Evolutionary conservation across 768 basidiomycete genomes (phyloP).

Genomic region (Termitomyces sp.): DNA sequence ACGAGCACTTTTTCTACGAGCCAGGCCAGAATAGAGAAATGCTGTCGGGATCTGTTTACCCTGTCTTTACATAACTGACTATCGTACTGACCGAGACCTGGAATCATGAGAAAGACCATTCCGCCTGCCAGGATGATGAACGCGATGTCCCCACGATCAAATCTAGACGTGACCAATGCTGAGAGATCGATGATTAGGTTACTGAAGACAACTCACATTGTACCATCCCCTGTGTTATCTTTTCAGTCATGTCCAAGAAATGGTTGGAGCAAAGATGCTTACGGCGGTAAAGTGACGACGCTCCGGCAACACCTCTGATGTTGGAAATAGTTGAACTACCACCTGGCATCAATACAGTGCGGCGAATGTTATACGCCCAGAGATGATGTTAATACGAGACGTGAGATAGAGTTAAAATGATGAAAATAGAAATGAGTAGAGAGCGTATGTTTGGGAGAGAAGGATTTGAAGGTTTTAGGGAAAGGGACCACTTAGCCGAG

Average conservation of each 20-base stretch:
- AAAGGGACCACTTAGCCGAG: constrained; percentile 8
- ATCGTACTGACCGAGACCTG: constrained; percentile 50
- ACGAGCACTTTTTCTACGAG: constrained; percentile 62
- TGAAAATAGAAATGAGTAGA: neutral
- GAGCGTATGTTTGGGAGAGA: neutral
- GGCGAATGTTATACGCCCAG: neutral
- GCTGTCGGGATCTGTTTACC: constrained; percentile 30
- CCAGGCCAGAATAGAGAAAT: constrained; percentile 70
- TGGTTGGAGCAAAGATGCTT: neutral
- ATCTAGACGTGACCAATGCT: constrained; percentile 30
- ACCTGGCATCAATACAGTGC: constrained; percentile 5
- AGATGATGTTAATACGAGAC: neutral
- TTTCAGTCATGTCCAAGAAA: neutral
- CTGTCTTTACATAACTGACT: neutral
- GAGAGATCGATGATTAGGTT: neutral
- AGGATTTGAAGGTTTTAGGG: constrained; percentile 3
- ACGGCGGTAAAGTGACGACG: constrained; percentile 9
- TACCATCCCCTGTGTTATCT: constrained; percentile 11
- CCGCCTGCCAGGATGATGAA: constrained; percentile 67
- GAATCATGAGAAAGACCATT: constrained; percentile 76
- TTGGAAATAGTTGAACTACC: constrained; percentile 2
- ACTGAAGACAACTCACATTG: constrained; percentile 8
- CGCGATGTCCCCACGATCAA: constrained; percentile 64
- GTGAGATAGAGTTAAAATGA: neutral
- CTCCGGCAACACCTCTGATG: constrained; percentile 1